Conservation (phyloP, 2,329 filamentous ascomycete genomes). For the Ascochyta koolunga region DNA sequence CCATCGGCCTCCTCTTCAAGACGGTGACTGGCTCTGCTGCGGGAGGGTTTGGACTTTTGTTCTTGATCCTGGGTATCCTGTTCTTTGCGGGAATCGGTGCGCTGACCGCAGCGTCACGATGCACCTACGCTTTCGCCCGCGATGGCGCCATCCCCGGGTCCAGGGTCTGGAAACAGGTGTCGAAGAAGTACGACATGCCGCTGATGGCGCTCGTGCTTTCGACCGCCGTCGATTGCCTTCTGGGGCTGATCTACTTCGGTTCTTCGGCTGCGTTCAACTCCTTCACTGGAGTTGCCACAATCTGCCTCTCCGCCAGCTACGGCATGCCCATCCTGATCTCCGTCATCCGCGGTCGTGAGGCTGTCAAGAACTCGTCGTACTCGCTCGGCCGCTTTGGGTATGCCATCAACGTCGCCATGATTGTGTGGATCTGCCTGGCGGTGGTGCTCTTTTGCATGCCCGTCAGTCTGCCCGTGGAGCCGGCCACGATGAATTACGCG, state of each 20-base stretch:
- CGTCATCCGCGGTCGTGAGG: constrained; percentile 68
- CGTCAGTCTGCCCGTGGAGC: constrained; percentile 50
- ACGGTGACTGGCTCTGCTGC: constrained; percentile 73
- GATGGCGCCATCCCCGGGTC: constrained; percentile 77
- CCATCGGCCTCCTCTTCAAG: constrained; percentile 78
- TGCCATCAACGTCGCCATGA: constrained; percentile 69
- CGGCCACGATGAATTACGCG: constrained; percentile 53
- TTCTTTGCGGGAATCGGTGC: constrained; percentile 79
- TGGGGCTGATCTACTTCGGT: constrained; percentile 81
- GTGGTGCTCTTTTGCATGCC: constrained; percentile 80
- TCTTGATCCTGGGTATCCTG: constrained; percentile 76
- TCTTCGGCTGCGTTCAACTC: constrained; percentile 78
- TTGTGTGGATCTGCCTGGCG: constrained; percentile 74
- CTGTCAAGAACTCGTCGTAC: constrained; percentile 69
- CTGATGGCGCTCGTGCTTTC: constrained; percentile 73
- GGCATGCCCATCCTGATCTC: constrained; percentile 76
- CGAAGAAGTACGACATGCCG: constrained; percentile 70
- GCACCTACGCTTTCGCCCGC: constrained; percentile 77
- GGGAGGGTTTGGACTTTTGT: constrained; percentile 76
- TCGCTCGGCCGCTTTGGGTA: constrained; percentile 73
- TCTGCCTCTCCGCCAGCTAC: constrained; percentile 77
- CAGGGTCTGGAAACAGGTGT: constrained; percentile 68
- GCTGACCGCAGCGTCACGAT: constrained; percentile 74
- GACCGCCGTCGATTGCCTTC: constrained; percentile 69
- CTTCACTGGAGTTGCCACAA: constrained; percentile 80